These are phyloP conservation scores for Hymenoscyphus scutula DNA, from an alignment of 2,329 filamentous ascomycete genomes.

Conservation along the genomic window DNA sequence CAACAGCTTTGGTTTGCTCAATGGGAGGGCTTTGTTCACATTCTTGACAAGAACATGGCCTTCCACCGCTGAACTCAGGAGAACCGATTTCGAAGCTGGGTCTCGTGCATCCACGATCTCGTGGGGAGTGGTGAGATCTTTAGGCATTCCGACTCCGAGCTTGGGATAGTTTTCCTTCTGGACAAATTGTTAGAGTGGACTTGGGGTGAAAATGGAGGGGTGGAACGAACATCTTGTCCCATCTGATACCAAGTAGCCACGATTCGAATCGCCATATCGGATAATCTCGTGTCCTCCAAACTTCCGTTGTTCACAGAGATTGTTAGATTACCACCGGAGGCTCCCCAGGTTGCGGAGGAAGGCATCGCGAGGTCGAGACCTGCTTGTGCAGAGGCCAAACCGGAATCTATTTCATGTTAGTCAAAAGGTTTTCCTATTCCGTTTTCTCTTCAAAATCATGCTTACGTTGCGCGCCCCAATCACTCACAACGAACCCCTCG, in stretches of 20 bases:
- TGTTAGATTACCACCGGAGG: conserved; percentile 39
- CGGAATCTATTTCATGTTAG: conserved; percentile 52
- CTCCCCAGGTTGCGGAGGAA: conserved; percentile 21
- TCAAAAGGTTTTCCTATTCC: no score
- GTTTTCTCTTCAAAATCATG: neutral
- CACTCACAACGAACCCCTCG: conserved; percentile 79
- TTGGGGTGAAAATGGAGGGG: no score
- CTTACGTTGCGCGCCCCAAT: conserved; percentile 74
- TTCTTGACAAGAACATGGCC: conserved; percentile 67
- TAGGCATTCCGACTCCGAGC: conserved; percentile 48
- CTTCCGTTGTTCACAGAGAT: conserved; percentile 60
- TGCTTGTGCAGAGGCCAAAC: conserved; percentile 72
- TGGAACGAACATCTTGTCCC: conserved; percentile 50
- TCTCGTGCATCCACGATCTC: conserved; percentile 54
- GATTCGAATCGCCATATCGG: conserved; percentile 60
- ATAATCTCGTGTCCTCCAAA: conserved; percentile 52
- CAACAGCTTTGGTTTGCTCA: conserved; percentile 48
- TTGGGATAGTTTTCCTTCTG: conserved; percentile 30
- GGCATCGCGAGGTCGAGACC: conserved; percentile 66
- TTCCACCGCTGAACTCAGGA: conserved; percentile 59
- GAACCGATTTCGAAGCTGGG: conserved; percentile 44
- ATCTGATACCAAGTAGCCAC: conserved; percentile 57
- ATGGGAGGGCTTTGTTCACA: conserved; percentile 45
- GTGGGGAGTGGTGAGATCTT: conserved; percentile 49
- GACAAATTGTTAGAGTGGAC: no score